Base-by-base conservation (phyloP, 2,329 filamentous ascomycete genomes). In the Sarocladium kiliense region DNA sequence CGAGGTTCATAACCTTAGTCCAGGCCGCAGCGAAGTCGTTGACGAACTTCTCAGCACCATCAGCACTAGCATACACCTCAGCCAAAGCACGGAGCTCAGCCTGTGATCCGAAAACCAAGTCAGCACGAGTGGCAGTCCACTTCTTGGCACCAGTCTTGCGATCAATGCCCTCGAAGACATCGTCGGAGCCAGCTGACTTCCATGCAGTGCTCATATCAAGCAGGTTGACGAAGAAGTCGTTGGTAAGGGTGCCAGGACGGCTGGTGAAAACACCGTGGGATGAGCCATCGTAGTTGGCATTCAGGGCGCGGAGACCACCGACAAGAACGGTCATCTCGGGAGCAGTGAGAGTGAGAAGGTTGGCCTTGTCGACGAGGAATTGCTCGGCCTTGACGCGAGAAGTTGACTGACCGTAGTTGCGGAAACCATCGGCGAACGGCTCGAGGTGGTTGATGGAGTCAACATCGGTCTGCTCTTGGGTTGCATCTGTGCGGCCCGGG, bases 151-250 rank as follows among this genome's bases (percentile, higher is more conserved):
- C 85, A 16, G 78, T 80, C 75, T 84, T 84, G 68, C 82, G 84
- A 72, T 89, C 85, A 14, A 72, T 64, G 34, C 85, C 87, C 58
- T 84, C 79, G 68, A 80, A 91, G 53, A 77, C 55, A 62, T 90
- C 86, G 32, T 71, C 66, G n/a, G 63, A 61, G 56, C 74, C 60
- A 37, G 72, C 72, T 19, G 63, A 36, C 62, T 62, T 63, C 88
- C 88, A 91, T 21, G 71, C 75, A 6, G 80, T 88, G 68, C 71
- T 74, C 63, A 78, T 81, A 64, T 90, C 87, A 23, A 92, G 80
- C 1, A 92, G 77, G 74, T 91, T 91, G 70, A 89, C 80, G 65
- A 92, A 92, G 79, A 90, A 92, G 73, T 91, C 88, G 71, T 88
- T 91, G 65, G 84, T 88, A 63, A 92, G 77, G 62, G 81, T 71